Evolutionary conservation across 2,329 filamentous ascomycete species (phyloP), one percentile per base, ranked within the genome.

Genomic region (Arthrobotrys musiformis): DNA sequence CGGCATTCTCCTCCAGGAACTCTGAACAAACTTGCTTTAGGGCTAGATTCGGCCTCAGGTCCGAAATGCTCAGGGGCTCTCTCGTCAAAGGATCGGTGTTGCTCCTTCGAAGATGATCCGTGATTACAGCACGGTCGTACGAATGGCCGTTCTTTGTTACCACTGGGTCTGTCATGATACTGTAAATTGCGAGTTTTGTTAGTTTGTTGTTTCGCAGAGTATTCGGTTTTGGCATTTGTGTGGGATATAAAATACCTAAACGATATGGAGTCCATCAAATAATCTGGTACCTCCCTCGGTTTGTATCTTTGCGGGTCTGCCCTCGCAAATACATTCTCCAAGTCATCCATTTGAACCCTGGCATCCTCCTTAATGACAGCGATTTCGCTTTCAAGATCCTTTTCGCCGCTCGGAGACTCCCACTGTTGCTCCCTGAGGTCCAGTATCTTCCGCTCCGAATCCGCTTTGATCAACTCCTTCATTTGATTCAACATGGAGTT

Each of bases 61-160:
- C 93, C 0, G 86, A 85, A 0, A 89, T 86, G 0, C 84, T 84
- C 58, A 97, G 86, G 0, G 91, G 89, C 78, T 93, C 91, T 46
- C 94, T 87, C 0, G 94, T 97, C 37, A 98, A 83, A 0, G 95
- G 95, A 82, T 99, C 95, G 13, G 89, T 91, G 0, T 87, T 87
- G 35, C 89, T 89, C 22, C 91, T 87, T 81, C 91, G 91, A 26
- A 99, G 86, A 82, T 97, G 93, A 83, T 97, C 93, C 81, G 93
- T 86, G 77, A 99, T 91, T 15, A 92, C 92, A 0, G 92, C 87
- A 46, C 94, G 89, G 83, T 98, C 95, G 82, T 97, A 99, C 0
- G 92, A 95, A 79, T 94, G 92, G 11, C 95, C 95, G 0, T 91
- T 94, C 81, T 92, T 93, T 0, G 92, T 94, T 90, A 85, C 80